Conservation (phyloP, 176 grass and related monocot genomes). For the Eleusine indica region DNA sequence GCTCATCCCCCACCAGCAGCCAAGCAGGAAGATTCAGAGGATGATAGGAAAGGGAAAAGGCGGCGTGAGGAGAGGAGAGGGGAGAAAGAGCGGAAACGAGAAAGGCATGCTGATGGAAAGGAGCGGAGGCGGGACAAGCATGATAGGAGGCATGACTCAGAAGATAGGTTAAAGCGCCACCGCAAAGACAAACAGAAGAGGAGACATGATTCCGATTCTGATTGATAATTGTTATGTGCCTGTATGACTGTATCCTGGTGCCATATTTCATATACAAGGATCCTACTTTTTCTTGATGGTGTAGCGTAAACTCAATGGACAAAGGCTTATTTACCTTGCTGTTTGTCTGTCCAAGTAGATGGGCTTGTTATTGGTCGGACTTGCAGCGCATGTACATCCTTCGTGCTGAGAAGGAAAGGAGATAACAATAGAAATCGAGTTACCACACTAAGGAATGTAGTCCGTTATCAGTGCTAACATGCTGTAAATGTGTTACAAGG, state of each 20-base stretch:
- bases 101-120: conserved; percentile 44
- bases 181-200: conserved; percentile 71
- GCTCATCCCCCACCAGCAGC: conserved; percentile 34
- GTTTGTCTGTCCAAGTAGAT: neutral
- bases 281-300: conserved; percentile 15
- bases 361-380: neutral
- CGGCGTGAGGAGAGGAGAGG: conserved; percentile 47
- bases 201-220: conserved; percentile 70
- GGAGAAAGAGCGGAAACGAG: conserved; percentile 46
- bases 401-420: too few relatives aligned
- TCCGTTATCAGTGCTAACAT: too few relatives aligned
- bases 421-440: too few relatives aligned
- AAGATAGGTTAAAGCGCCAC: conserved; percentile 50
- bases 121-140: conserved; percentile 60
- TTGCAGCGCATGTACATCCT: too few relatives aligned
- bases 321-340: neutral
- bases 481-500: too few relatives aligned
- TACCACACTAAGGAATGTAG: too few relatives aligned
- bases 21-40: conserved; percentile 57
- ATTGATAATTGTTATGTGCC: conserved; percentile 25
- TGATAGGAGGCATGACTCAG: conserved; percentile 59
- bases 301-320: conserved; percentile 17
- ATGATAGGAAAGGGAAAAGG: conserved; percentile 61
- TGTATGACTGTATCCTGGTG: neutral
- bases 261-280: neutral